phyloP scores from a whole-genome alignment of 345 rosid genomes.

The Dipteronia sinensis region DNA sequence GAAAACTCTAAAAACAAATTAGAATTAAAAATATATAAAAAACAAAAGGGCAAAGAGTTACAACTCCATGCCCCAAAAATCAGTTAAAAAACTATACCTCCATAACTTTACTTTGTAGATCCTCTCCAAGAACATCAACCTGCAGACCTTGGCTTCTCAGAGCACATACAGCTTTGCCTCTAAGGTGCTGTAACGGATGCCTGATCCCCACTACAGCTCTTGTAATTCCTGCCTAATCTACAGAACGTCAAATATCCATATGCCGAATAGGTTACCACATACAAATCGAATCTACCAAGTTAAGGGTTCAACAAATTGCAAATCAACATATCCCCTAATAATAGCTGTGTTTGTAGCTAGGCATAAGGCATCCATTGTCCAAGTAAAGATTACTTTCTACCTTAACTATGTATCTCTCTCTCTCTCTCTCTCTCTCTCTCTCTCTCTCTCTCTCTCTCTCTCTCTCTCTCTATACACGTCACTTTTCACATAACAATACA shows the following conservation, averaged over 20 bases:
- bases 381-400: background rate
- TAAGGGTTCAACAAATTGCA: background rate
- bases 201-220: conserved; percentile 89
- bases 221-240: conserved; percentile 83
- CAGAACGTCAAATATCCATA: conserved; percentile 36
- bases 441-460: background rate
- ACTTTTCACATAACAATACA: background rate
- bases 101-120: conserved; percentile 66
- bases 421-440: background rate
- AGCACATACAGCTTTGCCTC: conserved; percentile 77
- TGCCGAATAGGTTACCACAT: background rate
- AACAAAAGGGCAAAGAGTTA: background rate
- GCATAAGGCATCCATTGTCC: background rate
- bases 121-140: conserved; percentile 94
- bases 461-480: background rate
- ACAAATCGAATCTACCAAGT: background rate
- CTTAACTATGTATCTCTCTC: background rate
- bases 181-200: conserved; percentile 85
- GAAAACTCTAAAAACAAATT: background rate
- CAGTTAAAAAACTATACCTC: conserved; percentile 52
- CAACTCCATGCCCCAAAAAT: background rate
- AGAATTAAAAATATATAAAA: background rate
- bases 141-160: conserved; percentile 74
- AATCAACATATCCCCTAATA: background rate
- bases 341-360: background rate